phyloP scores from a whole-genome alignment of 257 asterid species.

The Ehretia macrophylla region DNA sequence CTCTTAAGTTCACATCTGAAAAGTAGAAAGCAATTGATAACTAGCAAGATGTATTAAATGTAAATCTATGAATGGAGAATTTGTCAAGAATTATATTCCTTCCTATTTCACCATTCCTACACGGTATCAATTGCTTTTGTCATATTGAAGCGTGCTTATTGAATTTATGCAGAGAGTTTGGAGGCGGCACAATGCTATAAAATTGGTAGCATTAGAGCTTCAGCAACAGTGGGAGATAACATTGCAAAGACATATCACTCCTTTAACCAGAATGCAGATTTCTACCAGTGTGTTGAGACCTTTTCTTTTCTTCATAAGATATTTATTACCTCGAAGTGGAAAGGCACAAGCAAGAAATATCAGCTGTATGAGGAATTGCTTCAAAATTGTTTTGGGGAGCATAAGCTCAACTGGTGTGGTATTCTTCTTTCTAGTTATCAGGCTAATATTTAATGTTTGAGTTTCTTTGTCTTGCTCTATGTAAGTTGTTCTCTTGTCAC shows the following conservation, averaged over 20 bases:
- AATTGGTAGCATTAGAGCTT: constrained; percentile 51
- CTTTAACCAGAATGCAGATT: constrained; percentile 36
- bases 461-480: background rate
- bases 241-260: constrained; percentile 40
- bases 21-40: too few relatives aligned
- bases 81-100: background rate
- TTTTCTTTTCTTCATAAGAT: constrained; percentile 61
- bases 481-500: background rate
- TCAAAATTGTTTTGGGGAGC: constrained; percentile 58
- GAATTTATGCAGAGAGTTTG: constrained; percentile 63
- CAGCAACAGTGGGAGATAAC: constrained; percentile 63
- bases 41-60: background rate
- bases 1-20: too few relatives aligned
- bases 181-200: constrained; percentile 58
- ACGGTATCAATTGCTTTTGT: background rate
- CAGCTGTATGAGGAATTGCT: constrained; percentile 66
- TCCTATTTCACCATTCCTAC: background rate
- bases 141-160: background rate
- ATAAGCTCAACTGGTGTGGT: constrained; percentile 58
- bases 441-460: background rate
- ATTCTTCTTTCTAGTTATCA: constrained; percentile 4
- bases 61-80: background rate
- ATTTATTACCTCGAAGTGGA: constrained; percentile 44
- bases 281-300: constrained; percentile 64
- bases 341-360: constrained; percentile 51